These are phyloP conservation scores for Ceratonia siliqua DNA, from an alignment of 306 rosid species.

Conservation along the genomic window DNA sequence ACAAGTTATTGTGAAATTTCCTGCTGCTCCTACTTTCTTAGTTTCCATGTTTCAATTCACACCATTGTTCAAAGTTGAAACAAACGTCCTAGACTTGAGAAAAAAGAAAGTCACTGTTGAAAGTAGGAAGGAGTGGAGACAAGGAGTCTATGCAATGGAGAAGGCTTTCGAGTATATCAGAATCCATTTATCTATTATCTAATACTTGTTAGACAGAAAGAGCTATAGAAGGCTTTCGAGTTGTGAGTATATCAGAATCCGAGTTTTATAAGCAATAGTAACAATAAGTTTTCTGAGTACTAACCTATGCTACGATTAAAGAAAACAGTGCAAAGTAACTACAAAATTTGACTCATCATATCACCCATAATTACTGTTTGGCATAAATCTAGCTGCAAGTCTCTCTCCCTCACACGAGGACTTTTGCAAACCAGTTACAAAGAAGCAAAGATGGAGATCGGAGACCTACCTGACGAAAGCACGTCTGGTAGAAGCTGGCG, in stretches of 20 bases:
- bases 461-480: no score
- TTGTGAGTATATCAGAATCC: no score
- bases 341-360: conserved; percentile 30
- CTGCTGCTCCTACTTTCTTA: conserved; percentile 3
- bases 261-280: not conserved
- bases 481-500: no score
- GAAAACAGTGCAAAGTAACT: conserved; percentile 13
- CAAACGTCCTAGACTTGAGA: conserved; percentile 13
- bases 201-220: not conserved
- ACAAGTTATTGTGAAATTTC: conserved; percentile 27
- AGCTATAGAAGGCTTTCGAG: not conserved
- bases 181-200: no score
- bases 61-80: conserved; percentile 20
- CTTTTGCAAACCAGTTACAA: conserved; percentile 30
- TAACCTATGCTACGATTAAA: not conserved
- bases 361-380: conserved; percentile 22
- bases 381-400: conserved; percentile 30
- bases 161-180: not conserved
- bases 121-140: no score
- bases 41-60: conserved; percentile 9
- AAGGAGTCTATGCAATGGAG: not conserved
- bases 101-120: not conserved
- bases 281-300: not conserved
- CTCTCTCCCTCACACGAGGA: not conserved
- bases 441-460: no score